Evolutionary conservation across 2,329 filamentous ascomycete genomes (phyloP).

Genomic region (Chaetomium sp.): DNA sequence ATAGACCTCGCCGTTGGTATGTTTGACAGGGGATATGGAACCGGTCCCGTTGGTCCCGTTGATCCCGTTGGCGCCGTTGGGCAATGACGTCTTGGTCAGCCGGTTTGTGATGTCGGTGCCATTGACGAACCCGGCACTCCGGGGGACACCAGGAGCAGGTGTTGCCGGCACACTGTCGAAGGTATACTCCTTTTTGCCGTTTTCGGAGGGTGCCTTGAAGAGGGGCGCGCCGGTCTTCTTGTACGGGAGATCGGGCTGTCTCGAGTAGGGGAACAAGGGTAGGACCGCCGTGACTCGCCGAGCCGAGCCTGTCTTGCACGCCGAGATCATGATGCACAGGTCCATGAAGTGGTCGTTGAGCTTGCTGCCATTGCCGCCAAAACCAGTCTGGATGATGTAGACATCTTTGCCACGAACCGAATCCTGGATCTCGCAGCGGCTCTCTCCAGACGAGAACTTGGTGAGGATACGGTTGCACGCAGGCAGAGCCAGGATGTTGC

Average conservation of each 20-base stretch:
- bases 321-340: conserved; percentile 96
- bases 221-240: conserved; percentile 92
- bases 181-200: conserved; percentile 67
- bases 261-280: conserved; percentile 93
- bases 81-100: conserved; percentile 67
- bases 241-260: conserved; percentile 95
- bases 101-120: conserved; percentile 74
- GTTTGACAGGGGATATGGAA: conserved; percentile 26
- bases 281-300: conserved; percentile 91
- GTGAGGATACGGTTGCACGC: conserved; percentile 78
- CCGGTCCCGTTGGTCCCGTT: conserved; percentile 9
- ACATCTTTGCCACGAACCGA: conserved; percentile 98
- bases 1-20: conserved; percentile 26
- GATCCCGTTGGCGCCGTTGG: conserved; percentile 49
- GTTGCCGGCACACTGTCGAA: conserved; percentile 93
- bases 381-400: conserved; percentile 92
- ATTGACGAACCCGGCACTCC: conserved; percentile 66
- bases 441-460: conserved; percentile 95
- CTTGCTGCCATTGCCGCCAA: conserved; percentile 62
- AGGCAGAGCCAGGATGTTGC: conserved; percentile 83
- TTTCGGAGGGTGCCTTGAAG: conserved; percentile 62
- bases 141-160: conserved; percentile 70
- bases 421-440: conserved; percentile 91
- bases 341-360: conserved; percentile 98
- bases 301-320: conserved; percentile 83